phyloP scores from a whole-genome alignment of 139 green algal genomes.

The Chlorella sp. region DNA sequence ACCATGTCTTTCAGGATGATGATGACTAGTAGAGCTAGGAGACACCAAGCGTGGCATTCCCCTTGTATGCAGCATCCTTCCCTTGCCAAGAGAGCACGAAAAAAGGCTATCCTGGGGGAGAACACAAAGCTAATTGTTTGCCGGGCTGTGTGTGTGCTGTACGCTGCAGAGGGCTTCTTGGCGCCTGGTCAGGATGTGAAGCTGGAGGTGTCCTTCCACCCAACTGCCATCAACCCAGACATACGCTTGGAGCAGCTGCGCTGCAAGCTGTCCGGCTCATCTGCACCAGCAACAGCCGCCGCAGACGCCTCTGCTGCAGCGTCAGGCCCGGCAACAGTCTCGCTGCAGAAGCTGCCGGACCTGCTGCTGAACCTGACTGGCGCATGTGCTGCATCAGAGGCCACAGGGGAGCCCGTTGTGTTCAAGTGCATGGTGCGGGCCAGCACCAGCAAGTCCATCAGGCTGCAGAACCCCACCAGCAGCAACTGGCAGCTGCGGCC shows the following conservation, averaged over 20 bases:
- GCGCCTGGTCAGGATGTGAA: conserved; percentile 59
- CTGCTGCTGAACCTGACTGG: conserved; percentile 75
- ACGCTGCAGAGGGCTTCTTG: too few species aligned
- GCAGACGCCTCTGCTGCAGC: too few species aligned
- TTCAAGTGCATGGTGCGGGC: conserved; percentile 54
- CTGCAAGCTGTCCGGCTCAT: conserved; percentile 30
- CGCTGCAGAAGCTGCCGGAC: too few species aligned
- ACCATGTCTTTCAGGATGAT: too few species aligned
- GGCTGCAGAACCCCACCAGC: conserved; percentile 46
- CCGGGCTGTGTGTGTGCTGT: too few species aligned
- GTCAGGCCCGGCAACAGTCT: background rate
- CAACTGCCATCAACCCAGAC: conserved; percentile 43
- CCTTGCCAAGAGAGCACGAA: too few species aligned
- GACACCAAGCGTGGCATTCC: too few species aligned
- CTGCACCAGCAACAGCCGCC: too few species aligned
- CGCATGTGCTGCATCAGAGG: background rate
- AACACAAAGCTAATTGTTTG: too few species aligned
- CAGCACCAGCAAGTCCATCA: conserved; percentile 37
- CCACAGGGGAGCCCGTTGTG: conserved; percentile 29
- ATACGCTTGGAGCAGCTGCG: conserved; percentile 50
- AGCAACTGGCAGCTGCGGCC: conserved; percentile 60
- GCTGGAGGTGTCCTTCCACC: conserved; percentile 76
- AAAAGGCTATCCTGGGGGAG: too few species aligned
- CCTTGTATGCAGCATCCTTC: too few species aligned
- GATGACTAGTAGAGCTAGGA: too few species aligned